Base-by-base conservation (phyloP, 345 rosid genomes). In the Mallotus nudiflorus region DNA sequence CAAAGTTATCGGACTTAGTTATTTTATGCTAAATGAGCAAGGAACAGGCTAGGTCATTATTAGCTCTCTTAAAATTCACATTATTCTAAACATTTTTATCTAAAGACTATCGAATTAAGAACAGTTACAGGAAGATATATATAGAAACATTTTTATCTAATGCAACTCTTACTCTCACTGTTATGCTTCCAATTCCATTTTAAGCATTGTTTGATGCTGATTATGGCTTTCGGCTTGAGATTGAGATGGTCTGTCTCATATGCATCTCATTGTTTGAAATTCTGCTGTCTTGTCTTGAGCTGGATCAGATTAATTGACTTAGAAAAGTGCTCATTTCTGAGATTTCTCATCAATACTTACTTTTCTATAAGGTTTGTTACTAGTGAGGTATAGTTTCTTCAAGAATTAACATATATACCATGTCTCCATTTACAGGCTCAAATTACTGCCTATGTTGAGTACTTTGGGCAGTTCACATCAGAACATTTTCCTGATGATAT, bases 401-500 rank as follows among this genome's bases (percentile, higher is more conserved):
- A 61, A 35, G 31, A 59, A 48, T 61, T 76, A 31, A 66, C 33
- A 46, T 48, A 1, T 19, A 28, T 62, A 37, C 52, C 67, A 25
- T 72, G 61, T 15, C 27, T 50, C 3, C 44, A n/a, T 66, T 13
- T 25, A 19, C 69, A 94, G 98, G 96, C 79, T 85, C 98, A 94
- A 89, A 85, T 83, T 66, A 86, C 88, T 31, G 98, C 98, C 53
- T 94, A 91, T 77, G 98, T 94, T 18, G 95, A 94, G 80, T 90
- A 86, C 81, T 87, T 94, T 51, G 96, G 92, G 73, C 97, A 94
- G 61, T 94, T 92, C 72, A 91, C 98, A 33, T 91, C 97, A 2
- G 94, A 89, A 72, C 96, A 85, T 40, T 94, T 94, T 76, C 96
- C 96, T 0, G 98, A 94, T 52, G 96, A 94, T 72, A 87, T 94